Percentiles rank a stretch among this genome's conserved stretches.
These are phyloP conservation scores for Neostapfia colusana DNA, from an alignment of 176 grass and related monocot genomes.

Conservation along the genomic window DNA sequence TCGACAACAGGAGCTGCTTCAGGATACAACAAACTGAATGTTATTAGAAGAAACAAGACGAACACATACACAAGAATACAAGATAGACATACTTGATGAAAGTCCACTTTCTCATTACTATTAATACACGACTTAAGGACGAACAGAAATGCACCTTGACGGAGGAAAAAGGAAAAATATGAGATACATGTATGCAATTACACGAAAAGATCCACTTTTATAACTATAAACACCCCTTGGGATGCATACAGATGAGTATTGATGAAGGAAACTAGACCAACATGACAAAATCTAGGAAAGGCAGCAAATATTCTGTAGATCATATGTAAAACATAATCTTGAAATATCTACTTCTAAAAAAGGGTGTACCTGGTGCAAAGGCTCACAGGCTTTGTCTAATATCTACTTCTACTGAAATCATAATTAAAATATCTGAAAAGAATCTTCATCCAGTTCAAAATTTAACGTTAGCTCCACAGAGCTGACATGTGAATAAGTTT, in stretches of 20 bases:
- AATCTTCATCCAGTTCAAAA: neutral
- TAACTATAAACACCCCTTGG: neutral
- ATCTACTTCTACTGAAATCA: neutral
- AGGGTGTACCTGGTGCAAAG: too few relatives aligned
- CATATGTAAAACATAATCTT: neutral
- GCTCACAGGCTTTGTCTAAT: too few relatives aligned
- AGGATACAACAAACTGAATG: constrained; percentile 19
- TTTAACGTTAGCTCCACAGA: constrained; percentile 4
- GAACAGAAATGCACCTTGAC: too few relatives aligned
- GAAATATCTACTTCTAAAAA: neutral
- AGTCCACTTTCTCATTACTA: neutral
- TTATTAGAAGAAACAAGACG: constrained; percentile 23
- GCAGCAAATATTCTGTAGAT: constrained; percentile 7
- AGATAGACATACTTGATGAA: neutral
- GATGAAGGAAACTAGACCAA: neutral
- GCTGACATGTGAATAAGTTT: neutral
- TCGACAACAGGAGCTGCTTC: constrained; percentile 61
- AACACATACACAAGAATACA: too few relatives aligned
- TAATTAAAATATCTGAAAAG: neutral
- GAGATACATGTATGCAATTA: neutral
- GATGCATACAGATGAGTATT: neutral
- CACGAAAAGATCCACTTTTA: neutral
- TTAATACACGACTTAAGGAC: too few relatives aligned
- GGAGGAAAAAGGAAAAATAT: too few relatives aligned
- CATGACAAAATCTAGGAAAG: neutral